Evolutionary conservation across 1,284 basidiomycete genomes (phyloP), one percentile per base, ranked within the genome.

Genomic region (Ganoderma sp.): DNA sequence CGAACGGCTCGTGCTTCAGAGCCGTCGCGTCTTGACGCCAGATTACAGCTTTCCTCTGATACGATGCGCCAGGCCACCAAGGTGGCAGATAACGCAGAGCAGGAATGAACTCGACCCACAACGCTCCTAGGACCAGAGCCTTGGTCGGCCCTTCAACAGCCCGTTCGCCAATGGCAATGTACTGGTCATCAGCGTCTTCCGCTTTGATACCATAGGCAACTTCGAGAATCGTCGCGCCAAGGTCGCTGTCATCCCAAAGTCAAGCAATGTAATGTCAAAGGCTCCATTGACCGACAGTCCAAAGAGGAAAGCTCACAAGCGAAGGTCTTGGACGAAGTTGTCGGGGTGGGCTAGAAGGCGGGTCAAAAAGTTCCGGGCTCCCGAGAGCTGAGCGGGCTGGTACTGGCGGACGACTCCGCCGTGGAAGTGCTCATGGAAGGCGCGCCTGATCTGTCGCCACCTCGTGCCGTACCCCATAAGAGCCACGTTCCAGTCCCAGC

Each of bases 21-120:
- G 48, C 63, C 61, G 61, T 54, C 6, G 67, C 58, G 39, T 65
- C 56, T 10, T 43, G 37, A 61, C 72, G 73, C 75, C 78, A 78
- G 50, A 69, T 79, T 74, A 76, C 79, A 0, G 81, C 85, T 60
- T 83, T 82, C 28, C 81, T 81, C 19, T 81, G 74, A 81, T 86
- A 85, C 0, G 76, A 76, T 0, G 81, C 79, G 3, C 83, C 83
- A 0, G 83, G 82, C 61, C 83, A 72, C 82, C 83, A 84, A 1
- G 65, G 70, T 0, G 84, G 84, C 15, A 84, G 67, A 63, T 82
- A 75, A 62, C 77, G 78, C 50, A 84, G 73, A 67, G 74, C 41
- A 4, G 74, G 73, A 0, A 74, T 42, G 52, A 73, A 67, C 56
- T 75, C 74, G 5, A 74, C 69, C 59, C 73, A 67, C 39, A 74